Percentiles rank a stretch among this genome's conserved stretches.
Conservation (phyloP, 2,329 filamentous ascomycete species). For the Parasarocladium wereldwijsianum region DNA sequence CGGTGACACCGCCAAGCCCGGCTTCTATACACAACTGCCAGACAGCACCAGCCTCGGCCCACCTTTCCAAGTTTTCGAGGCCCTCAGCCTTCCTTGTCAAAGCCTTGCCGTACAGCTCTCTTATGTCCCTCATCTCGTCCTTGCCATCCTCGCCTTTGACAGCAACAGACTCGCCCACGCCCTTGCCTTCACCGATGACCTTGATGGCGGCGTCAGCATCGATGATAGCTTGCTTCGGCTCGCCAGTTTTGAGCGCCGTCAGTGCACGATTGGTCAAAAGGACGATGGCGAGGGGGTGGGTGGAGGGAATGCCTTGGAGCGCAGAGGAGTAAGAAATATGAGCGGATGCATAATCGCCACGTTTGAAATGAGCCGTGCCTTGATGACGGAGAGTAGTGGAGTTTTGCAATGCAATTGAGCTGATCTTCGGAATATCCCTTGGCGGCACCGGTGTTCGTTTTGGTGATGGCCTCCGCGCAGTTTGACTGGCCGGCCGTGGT, state of each 20-base stretch:
- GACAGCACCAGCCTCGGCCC: slow-evolving; percentile 64
- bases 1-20: slow-evolving; percentile 72
- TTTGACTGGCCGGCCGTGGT: slow-evolving; percentile 17
- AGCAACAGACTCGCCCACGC: slow-evolving; percentile 66
- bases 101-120: slow-evolving; percentile 85
- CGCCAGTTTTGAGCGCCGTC: slow-evolving; percentile 80
- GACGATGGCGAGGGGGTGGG: slow-evolving; percentile 76
- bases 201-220: slow-evolving; percentile 72
- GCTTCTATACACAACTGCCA: slow-evolving; percentile 77
- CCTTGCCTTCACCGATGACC: slow-evolving; percentile 66
- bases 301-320: slow-evolving; percentile 55
- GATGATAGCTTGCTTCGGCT: slow-evolving; percentile 71
- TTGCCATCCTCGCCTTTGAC: slow-evolving; percentile 42
- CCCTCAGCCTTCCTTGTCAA: slow-evolving; percentile 91
- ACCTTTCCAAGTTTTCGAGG: slow-evolving; percentile 88
- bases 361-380: slow-evolving; percentile 83
- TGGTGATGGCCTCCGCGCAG: slow-evolving; percentile 17
- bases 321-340: slow-evolving; percentile 72
- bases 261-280: slow-evolving; percentile 83
- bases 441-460: slow-evolving; percentile 30
- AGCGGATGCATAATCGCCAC: slow-evolving; percentile 79
- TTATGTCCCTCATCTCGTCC: slow-evolving; percentile 67
- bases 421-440: slow-evolving; percentile 51
- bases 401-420: slow-evolving; percentile 52
- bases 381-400: slow-evolving; percentile 67